Evolutionary conservation across 139 green algal species (phyloP), one percentile per base, ranked within the genome.

Genomic region (Volvox africanus): DNA sequence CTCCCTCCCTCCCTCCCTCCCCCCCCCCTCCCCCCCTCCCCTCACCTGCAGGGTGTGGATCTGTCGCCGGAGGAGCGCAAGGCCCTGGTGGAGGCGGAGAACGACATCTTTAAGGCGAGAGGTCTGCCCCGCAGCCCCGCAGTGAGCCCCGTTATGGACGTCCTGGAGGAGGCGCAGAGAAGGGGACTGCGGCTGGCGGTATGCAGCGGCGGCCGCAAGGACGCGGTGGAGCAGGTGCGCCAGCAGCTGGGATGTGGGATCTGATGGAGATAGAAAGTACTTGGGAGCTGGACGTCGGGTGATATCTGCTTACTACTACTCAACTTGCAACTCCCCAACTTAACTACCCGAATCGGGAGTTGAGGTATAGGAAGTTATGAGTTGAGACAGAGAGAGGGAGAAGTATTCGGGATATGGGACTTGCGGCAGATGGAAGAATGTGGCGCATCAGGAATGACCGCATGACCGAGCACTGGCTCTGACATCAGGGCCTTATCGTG

Each of bases 61-160:
- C 78, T 91, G 62, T 37, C 78, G 0, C 26, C 36, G 13, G 88
- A 87, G 77, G 88, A 91, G 78, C 62, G 62, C 33, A 2, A 87
- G 24, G 76, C 77, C 33, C 78, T 91, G 61, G 62, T 91, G 30
- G 26, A 91, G 88, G 88, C 87, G 65, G 88, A 92, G 78, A 65
- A 24, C 22, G 0, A n/a, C 19, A 33, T 92, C 0, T 92, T 92
- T 80, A 88, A 75, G 79, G 80, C 88, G 62, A 18, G 22, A 17
- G 80, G 80, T 21, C 88, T 92, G 78, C 88, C 88, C 0, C 50
- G 62, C 55, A 76, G 61, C 24, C 50, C 75, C 9, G 86, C 73
- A 0, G 86, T 90, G 12, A 21, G 21, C 11, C 86, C 86, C 6
- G 86, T 85, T 75, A 32, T 91, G 87, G 87, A 91, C 61, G 36